Percentiles rank a stretch among this genome's conserved stretches.
Evolutionary conservation across 2,329 filamentous ascomycete genomes (phyloP).

Genomic region (Orbilia ellipsospora): DNA sequence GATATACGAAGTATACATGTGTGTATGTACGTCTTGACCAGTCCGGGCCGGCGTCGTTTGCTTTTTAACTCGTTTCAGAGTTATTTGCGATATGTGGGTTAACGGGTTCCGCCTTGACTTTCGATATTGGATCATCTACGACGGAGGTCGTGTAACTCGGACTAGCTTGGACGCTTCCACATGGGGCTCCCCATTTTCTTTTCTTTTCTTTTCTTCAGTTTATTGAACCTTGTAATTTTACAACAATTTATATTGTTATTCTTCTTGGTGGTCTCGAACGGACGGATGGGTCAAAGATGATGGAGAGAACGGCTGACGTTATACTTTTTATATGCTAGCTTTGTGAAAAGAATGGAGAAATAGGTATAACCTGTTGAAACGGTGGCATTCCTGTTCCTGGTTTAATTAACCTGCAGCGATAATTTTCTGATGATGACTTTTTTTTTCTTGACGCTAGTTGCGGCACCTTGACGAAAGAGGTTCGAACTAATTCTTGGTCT

Average conservation of each 20-base stretch:
- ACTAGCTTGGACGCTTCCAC: slow-evolving; percentile 13
- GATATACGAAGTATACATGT: too few species aligned
- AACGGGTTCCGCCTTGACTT: slow-evolving; percentile 52
- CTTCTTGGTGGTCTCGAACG: too few species aligned
- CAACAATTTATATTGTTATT: too few species aligned
- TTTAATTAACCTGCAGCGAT: slow-evolving; percentile 32
- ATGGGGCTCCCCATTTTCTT: not conserved
- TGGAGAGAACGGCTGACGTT: not conserved
- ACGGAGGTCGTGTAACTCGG: slow-evolving; percentile 47
- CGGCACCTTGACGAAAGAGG: slow-evolving; percentile 38
- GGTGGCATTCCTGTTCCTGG: slow-evolving; percentile 38
- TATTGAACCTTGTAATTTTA: not conserved
- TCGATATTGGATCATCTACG: slow-evolving; percentile 44
- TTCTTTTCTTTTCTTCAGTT: slow-evolving; percentile 17
- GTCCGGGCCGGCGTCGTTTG: slow-evolving; percentile 30
- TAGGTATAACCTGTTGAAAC: slow-evolving; percentile 7
- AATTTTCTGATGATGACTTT: not conserved
- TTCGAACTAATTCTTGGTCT: slow-evolving; percentile 17
- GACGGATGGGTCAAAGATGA: too few species aligned
- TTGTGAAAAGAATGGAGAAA: slow-evolving; percentile 1
- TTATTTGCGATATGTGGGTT: not conserved
- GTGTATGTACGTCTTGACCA: too few species aligned
- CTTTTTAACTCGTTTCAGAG: slow-evolving; percentile 53
- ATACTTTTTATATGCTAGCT: too few species aligned
- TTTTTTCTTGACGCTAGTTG: slow-evolving; percentile 32